Evolutionary conservation across 2,329 filamentous ascomycete genomes (phyloP).

Genomic region (Cladosporium sp.): DNA sequence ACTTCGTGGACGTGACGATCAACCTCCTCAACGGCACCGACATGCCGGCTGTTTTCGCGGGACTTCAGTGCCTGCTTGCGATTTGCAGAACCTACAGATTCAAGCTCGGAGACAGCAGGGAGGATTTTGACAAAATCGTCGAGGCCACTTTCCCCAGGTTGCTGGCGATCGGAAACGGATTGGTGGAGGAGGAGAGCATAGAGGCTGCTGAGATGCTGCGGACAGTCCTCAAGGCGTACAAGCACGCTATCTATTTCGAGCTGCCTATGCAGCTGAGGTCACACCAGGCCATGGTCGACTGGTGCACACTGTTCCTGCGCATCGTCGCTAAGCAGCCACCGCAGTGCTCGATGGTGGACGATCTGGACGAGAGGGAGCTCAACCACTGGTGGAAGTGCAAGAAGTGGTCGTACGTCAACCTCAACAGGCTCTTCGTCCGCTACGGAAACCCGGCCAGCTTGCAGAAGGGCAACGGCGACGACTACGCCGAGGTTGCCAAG

Average conservation of each 20-base stretch:
- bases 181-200: conserved; percentile 84
- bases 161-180: conserved; percentile 75
- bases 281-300: conserved; percentile 79
- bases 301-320: conserved; percentile 91
- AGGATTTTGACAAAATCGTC: conserved; percentile 91
- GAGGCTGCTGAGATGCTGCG: conserved; percentile 97
- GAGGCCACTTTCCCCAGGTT: conserved; percentile 84
- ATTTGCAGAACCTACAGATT: conserved; percentile 95
- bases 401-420: conserved; percentile 98
- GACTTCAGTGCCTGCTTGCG: conserved; percentile 85
- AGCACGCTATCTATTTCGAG: conserved; percentile 94
- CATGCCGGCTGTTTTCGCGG: conserved; percentile 80
- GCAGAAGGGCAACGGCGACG: conserved; percentile 65
- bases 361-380: conserved; percentile 76
- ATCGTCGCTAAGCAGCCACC: conserved; percentile 83
- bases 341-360: conserved; percentile 69
- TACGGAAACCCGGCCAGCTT: conserved; percentile 82
- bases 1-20: conserved; percentile 87
- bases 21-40: conserved; percentile 84
- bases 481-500: conserved; percentile 78
- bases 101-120: conserved; percentile 74
- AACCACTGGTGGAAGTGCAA: conserved; percentile 99
- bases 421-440: conserved; percentile 89
- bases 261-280: conserved; percentile 71
- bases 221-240: conserved; percentile 91